Base-by-base conservation (phyloP, 345 rosid genomes). In the Citrus hindsii region DNA sequence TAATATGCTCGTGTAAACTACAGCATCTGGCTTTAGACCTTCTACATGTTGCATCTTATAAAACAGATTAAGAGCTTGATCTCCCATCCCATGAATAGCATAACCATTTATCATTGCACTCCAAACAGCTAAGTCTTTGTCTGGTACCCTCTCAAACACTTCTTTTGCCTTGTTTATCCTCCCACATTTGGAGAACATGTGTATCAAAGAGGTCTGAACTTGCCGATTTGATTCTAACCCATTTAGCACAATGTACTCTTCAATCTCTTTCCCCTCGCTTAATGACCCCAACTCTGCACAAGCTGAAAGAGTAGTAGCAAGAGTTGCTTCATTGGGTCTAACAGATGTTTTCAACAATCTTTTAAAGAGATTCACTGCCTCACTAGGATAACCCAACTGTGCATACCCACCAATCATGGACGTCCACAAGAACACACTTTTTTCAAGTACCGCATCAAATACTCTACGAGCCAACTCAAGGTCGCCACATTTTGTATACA, bases 121-220 rank as follows among this genome's bases (percentile, higher is more conserved):
- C 84, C 84, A 82, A 32, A 69, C 71, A 65, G 77, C 63, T 40
- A 82, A 63, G 65, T 82, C 82, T 59, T 78, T 82, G 2, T 38
- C 38, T 9, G 33, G 1, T 59, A 78, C n/a, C 10, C 25, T 69
- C 42, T 82, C 82, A 64, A 82, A 78, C 61, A 74, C 69, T 38
- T 62, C 55, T 28, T 65, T 62, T n/a, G 82, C 84, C 76, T 75
- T 82, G 42, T 64, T 77, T 62, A 82, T 62, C 62, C 51, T 78
- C n/a, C 84, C 84, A 56, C 84, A 82, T 71, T 64, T 82, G 69
- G 66, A 78, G 76, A 74, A 74, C 84, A 78, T 78, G 68, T 78
- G 76, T 38, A 82, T 82, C 73, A 82, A 78, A 55, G 84, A 82
- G 76, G 84, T 82, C 73, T 75, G 82, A 13, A 82, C 82, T 59